Evolutionary conservation across 1,284 basidiomycete genomes (phyloP), one percentile per base, ranked within the genome.

Genomic region (Ceratobasidium sp.): DNA sequence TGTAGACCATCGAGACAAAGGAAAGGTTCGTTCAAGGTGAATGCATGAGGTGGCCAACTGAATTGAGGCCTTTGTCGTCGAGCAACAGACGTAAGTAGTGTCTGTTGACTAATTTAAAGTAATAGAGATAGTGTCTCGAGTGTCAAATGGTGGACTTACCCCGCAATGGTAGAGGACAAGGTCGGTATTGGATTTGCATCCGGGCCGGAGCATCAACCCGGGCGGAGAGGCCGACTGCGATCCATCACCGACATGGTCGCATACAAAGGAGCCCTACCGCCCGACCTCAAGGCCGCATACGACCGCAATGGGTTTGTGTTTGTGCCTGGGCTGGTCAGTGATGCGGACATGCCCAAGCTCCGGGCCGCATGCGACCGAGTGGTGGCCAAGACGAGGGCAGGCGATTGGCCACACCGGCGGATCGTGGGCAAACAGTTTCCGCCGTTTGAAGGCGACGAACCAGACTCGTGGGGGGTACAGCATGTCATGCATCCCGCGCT

Each of bases 381-480:
- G 1, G 84, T 89, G 23, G 77, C 81, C 32, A 84, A 84, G 45
- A 91, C 91, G 0, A 87, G 92, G 16, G 73, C 81, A 0, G 90
- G 90, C 2, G 75, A 80, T 8, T 94, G 92, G 93, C 81, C 85
- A 0, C 84, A 91, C 76, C 83, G 89, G 1, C 86, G 92, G 53
- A 88, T 89, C 0, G 91, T 94, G 14, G 92, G 93, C 14, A 90
- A 89, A 74, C 91, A 92, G 78, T 94, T 94, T 76, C 92, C 93
- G 0, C 92, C 92, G 0, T 94, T 85, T 77, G 87, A 84, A 60
- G 81, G 85, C 36, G 83, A 83, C 41, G 74, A 75, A 43, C 84
- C 85, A 0, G 91, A 93, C 79, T 87, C 87, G 2, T 94, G 92
- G 92, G 92, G 92, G 1, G 88, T 92, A 8, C 91, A 92, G 76